Percentiles rank a stretch among this genome's conserved stretches.
Evolutionary conservation across 2,329 filamentous ascomycete species (phyloP).

Genomic region (Gremmenia infestans): DNA sequence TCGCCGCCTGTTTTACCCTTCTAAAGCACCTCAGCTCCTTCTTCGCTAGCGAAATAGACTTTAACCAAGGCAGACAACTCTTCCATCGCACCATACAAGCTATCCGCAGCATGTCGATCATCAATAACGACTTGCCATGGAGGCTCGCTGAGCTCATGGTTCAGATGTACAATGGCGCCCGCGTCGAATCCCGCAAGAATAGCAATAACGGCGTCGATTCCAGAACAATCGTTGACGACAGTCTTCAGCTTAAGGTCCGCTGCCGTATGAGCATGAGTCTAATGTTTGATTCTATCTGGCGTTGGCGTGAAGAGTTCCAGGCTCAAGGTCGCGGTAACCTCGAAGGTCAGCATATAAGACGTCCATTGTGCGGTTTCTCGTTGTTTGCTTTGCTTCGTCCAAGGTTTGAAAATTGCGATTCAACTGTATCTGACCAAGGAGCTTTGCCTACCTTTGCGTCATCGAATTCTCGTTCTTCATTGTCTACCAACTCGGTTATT

Average conservation of each 20-base stretch:
- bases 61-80: constrained; percentile 59
- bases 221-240: constrained; percentile 52
- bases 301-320: constrained; percentile 77
- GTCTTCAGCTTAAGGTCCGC: constrained; percentile 73
- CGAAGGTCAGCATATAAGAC: constrained; percentile 54
- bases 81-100: constrained; percentile 68
- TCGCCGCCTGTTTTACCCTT: constrained; percentile 73
- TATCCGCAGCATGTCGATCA: constrained; percentile 68
- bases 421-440: too few species aligned
- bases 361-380: background rate
- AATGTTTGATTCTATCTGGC: constrained; percentile 80
- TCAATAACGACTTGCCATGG: constrained; percentile 74
- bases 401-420: too few species aligned
- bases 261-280: constrained; percentile 82
- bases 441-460: too few species aligned
- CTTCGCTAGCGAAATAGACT: constrained; percentile 68
- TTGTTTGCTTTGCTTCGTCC: constrained; percentile 5
- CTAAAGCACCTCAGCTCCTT: constrained; percentile 75
- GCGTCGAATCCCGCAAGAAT: constrained; percentile 24
- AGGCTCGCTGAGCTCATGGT: constrained; percentile 80
- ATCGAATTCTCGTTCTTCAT: too few species aligned
- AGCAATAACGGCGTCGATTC: constrained; percentile 33
- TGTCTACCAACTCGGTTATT: too few species aligned
- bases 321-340: constrained; percentile 64
- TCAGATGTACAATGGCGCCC: constrained; percentile 71